These are phyloP conservation scores for Glycyrrhiza uralensis DNA, from an alignment of 306 rosid species.

Conservation along the genomic window DNA sequence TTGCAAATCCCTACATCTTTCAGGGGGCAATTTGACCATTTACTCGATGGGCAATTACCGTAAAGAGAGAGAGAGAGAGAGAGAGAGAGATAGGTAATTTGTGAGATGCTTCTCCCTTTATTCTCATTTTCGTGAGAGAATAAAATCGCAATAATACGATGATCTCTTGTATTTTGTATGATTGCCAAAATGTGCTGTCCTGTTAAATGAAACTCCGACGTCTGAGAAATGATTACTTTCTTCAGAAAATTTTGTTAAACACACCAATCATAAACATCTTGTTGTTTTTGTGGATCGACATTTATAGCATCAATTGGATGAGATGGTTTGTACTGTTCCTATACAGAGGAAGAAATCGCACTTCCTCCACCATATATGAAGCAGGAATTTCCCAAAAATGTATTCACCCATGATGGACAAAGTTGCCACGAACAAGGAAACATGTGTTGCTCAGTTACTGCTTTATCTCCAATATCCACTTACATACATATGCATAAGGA, in stretches of 20 bases:
- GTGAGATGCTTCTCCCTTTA: no score
- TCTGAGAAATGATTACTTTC: neutral
- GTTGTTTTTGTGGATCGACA: neutral
- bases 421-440: constrained; percentile 1
- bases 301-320: neutral
- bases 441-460: neutral
- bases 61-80: no score
- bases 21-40: no score
- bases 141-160: neutral
- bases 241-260: neutral
- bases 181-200: neutral
- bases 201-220: neutral
- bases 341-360: neutral
- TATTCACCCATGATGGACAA: neutral
- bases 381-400: neutral
- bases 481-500: neutral
- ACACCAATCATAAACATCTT: neutral
- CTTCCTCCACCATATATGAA: neutral
- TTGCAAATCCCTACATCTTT: no score
- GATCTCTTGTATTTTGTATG: neutral
- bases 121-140: no score
- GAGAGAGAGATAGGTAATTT: no score
- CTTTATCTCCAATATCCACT: neutral
- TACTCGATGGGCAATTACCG: no score
- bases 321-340: neutral